Percentiles rank a stretch among this genome's conserved stretches.
Conservation (phyloP, 1,139 yeast species). For the Taphrina pruni region DNA sequence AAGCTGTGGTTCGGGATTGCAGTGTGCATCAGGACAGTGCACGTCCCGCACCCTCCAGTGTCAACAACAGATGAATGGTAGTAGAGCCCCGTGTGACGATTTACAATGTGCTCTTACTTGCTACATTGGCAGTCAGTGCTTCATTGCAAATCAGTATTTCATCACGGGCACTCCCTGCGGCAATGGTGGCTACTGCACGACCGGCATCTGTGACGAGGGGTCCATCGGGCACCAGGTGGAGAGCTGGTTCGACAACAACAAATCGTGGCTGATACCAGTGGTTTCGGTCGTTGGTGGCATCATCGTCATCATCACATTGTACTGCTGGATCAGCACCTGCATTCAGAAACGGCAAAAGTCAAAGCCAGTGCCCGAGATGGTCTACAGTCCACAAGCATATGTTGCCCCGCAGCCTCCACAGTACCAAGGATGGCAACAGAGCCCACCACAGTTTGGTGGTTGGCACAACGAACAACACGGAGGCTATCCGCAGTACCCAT, state of each 20-base stretch:
- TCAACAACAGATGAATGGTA: conserved; percentile 44
- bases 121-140: conserved; percentile 49
- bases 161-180: conserved; percentile 55
- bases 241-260: conserved; percentile 48
- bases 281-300: conserved; percentile 49
- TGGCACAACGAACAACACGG: conserved; percentile 5
- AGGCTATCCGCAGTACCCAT: conserved; percentile 13
- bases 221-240: conserved; percentile 43
- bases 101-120: conserved; percentile 52
- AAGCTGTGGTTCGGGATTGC: conserved; percentile 48
- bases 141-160: conserved; percentile 51
- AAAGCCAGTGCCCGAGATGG: conserved; percentile 31
- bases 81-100: conserved; percentile 50
- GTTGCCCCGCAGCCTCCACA: conserved; percentile 8
- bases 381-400: conserved; percentile 29
- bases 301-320: conserved; percentile 43
- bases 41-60: conserved; percentile 52
- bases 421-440: conserved; percentile 11
- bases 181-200: conserved; percentile 50
- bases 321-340: conserved; percentile 21
- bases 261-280: conserved; percentile 48
- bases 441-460: background rate
- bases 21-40: conserved; percentile 54
- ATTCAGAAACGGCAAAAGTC: conserved; percentile 12
- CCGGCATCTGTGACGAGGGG: conserved; percentile 51